Base-by-base conservation (phyloP, 2,329 filamentous ascomycete species). In the Ophiostoma himal-ulmi region DNA sequence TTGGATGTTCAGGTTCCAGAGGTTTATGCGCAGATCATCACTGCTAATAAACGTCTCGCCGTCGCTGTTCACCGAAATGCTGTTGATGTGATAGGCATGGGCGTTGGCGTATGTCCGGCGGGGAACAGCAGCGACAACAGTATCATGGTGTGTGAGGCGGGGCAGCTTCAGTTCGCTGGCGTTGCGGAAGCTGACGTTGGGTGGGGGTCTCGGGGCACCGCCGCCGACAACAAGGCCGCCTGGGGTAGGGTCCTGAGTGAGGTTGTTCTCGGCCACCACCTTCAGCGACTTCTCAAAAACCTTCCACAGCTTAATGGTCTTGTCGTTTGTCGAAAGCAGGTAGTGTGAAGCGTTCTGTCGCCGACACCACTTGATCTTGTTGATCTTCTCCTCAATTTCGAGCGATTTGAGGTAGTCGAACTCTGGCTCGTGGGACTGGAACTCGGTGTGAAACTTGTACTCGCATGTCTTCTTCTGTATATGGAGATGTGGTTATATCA, bases 321-420 rank as follows among this genome's bases (percentile, higher is more conserved):
- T 99, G 85, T 99, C 95, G 80, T 99, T 99, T 76, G 95, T 99
- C 62, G 95, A 98, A 71, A 99, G 88, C 69, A 99, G 88, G 81
- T 97, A 99, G 83, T 99, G 95, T 70, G 95, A 98, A 73, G 94
- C 92, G 85, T 99, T 99, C 82, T 98, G 94, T 82, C 95, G 90
- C 78, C 91, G 90, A 81, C 95, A 99, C 95, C 95, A 99, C 82
- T 98, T 99, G 83, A 99, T 99, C 86, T 99, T 99, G 87, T 99
- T 99, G 86, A 99, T 99, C 84, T 99, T 99, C 82, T 99, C 95
- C 86, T 99, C 95, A 78, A 99, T 99, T 82, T 99, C 95, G 76
- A 99, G 87, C 44, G 95, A 99, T 83, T 99, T 99, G 75, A 99
- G 88, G 80, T 99, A 99, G 81, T 99, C 95, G 81, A 99, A 99